Conservation (phyloP, 805 yeast species). For the Blastobotrys terrestris region DNA sequence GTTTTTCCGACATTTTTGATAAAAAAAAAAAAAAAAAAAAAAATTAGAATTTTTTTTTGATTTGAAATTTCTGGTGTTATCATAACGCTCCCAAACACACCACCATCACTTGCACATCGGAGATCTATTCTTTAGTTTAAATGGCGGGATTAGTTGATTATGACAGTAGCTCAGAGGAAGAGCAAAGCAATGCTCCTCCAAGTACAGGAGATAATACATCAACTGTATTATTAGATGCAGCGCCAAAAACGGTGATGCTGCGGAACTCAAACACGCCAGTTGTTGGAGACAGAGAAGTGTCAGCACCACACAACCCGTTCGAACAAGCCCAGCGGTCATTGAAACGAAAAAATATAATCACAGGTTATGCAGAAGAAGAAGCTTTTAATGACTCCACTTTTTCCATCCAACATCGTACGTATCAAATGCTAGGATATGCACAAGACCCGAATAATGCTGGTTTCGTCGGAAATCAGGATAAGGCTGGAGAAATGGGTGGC, state of each 20-base stretch:
- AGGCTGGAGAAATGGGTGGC: constrained; percentile 22
- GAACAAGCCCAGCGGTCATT: constrained; percentile 1
- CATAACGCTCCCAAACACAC: no score
- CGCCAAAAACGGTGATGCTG: constrained; percentile 4
- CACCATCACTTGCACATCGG: neutral
- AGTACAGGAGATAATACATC: neutral
- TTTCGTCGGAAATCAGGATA: constrained; percentile 20
- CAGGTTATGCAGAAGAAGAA: constrained; percentile 32
- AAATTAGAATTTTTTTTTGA: constrained; percentile 13
- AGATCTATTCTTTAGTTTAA: neutral
- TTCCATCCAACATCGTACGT: constrained; percentile 35
- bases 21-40: neutral
- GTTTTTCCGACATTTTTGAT: neutral
- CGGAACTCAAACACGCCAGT: neutral
- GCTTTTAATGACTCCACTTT: constrained; percentile 39
- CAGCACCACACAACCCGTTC: constrained; percentile 15
- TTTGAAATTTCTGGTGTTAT: constrained; percentile 11
- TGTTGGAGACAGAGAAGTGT: neutral
- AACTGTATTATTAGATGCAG: constrained; percentile 2
- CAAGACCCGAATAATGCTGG: constrained; percentile 23
- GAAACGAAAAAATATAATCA: constrained; percentile 18
- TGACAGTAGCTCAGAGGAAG: constrained; percentile 2
- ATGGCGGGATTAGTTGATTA: constrained; percentile 10
- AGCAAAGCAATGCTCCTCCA: constrained; percentile 6
- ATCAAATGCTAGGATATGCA: constrained; percentile 31